phyloP scores from a whole-genome alignment of 2,329 filamentous ascomycete species.

The Fusarium mundagurra region DNA sequence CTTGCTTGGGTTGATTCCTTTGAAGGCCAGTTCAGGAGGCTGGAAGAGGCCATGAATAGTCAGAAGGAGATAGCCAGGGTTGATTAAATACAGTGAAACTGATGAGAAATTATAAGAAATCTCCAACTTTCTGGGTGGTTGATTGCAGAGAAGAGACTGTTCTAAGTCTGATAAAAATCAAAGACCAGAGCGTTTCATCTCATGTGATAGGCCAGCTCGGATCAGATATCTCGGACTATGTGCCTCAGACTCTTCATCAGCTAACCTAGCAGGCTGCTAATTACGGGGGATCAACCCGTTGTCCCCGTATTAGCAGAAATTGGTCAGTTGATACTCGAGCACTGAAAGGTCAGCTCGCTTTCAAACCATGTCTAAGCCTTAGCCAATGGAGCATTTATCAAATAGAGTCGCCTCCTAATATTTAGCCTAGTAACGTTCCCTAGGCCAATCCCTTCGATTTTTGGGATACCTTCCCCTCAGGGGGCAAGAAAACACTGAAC shows the following conservation, averaged over 20 bases:
- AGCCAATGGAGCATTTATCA: not conserved
- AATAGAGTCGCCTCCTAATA: no score
- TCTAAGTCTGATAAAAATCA: not conserved
- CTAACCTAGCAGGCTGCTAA: not conserved
- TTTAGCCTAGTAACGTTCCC: not conserved
- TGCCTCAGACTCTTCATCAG: not conserved
- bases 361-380: not conserved
- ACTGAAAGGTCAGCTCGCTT: slow-evolving; percentile 1
- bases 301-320: not conserved
- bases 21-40: not conserved
- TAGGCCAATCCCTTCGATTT: not conserved
- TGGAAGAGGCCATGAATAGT: not conserved
- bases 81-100: no score
- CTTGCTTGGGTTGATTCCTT: slow-evolving; percentile 1
- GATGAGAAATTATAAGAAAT: not conserved
- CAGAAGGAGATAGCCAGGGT: not conserved
- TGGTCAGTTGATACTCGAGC: not conserved
- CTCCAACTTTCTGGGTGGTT: not conserved
- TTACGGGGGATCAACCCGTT: not conserved
- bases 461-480: not conserved
- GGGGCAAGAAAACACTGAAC: no score
- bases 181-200: not conserved
- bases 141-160: no score
- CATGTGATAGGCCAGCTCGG: not conserved
- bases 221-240: slow-evolving; percentile 10